phyloP scores from a whole-genome alignment of 106 monocot species.

The Dendrobium huoshanense region DNA sequence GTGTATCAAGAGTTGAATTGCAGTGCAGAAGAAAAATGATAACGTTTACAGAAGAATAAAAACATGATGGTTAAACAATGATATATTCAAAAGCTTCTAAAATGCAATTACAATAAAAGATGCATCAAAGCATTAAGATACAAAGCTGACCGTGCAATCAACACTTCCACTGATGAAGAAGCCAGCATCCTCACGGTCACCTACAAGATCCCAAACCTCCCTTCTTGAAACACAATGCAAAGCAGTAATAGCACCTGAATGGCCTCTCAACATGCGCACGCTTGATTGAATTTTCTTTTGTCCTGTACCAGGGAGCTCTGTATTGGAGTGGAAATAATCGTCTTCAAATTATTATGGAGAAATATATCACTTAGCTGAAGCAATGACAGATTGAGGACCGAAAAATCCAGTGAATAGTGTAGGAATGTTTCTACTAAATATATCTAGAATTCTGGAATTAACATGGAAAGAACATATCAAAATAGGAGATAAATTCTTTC shows the following conservation, averaged over 20 bases:
- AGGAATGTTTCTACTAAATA: neutral
- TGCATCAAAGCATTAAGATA: neutral
- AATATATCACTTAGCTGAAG: neutral
- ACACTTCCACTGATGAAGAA: slow-evolving; percentile 98
- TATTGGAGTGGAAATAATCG: slow-evolving; percentile 26
- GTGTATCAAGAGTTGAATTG: neutral
- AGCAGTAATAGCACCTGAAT: slow-evolving; percentile 88
- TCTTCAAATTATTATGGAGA: slow-evolving; percentile 21
- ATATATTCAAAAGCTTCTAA: neutral
- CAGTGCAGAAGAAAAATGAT: neutral
- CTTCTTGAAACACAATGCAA: slow-evolving; percentile 95
- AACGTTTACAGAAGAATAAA: neutral
- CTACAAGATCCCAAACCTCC: slow-evolving; percentile 99
- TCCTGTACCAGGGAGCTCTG: slow-evolving; percentile 39
- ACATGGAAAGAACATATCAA: neutral
- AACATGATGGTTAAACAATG: neutral
- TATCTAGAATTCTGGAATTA: neutral
- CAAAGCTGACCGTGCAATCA: slow-evolving; percentile 68
- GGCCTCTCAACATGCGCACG: slow-evolving; percentile 75
- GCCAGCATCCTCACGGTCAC: slow-evolving; percentile 99
- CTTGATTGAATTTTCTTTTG: slow-evolving; percentile 85
- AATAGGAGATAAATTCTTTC: neutral
- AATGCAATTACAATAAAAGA: neutral
- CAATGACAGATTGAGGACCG: neutral
- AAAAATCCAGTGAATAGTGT: neutral